phyloP scores from a whole-genome alignment of 331 rosid genomes.

The Pyracantha coccinea region DNA sequence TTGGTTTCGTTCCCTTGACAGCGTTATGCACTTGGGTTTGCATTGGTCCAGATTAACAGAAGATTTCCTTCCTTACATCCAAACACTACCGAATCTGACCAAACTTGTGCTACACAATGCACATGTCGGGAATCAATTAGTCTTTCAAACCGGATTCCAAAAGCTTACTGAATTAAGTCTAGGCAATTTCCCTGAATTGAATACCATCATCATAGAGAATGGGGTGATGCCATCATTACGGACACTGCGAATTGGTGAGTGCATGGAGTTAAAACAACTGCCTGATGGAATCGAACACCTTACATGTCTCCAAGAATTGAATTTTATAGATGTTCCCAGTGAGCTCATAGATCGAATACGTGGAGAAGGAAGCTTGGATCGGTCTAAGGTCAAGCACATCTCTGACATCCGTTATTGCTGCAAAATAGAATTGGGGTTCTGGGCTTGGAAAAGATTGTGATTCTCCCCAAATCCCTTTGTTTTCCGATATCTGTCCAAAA shows the following conservation, averaged over 20 bases:
- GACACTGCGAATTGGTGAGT: not conserved
- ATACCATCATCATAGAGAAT: not conserved
- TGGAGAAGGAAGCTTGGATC: not conserved
- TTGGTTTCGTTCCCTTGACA: constrained; percentile 4
- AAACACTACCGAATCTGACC: not conserved
- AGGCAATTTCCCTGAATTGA: not conserved
- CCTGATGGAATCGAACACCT: constrained; percentile 7
- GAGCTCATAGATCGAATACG: not conserved
- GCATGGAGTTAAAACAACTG: not conserved
- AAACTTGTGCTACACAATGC: not conserved
- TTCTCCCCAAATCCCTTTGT: too few species aligned
- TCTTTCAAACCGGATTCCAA: not conserved
- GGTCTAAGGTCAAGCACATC: not conserved
- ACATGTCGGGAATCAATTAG: not conserved
- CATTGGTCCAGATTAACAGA: constrained; percentile 3
- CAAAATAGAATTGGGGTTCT: not conserved
- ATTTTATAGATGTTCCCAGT: not conserved
- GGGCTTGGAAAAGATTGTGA: not conserved
- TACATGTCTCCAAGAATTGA: constrained; percentile 1
- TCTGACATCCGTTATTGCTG: not conserved
- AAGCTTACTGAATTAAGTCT: not conserved
- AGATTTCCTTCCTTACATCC: not conserved
- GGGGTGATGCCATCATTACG: not conserved
- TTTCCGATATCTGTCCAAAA: too few species aligned
- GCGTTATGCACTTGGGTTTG: not conserved